Conservation (phyloP, 768 basidiomycete species). For the Lentinula raphanica region DNA sequence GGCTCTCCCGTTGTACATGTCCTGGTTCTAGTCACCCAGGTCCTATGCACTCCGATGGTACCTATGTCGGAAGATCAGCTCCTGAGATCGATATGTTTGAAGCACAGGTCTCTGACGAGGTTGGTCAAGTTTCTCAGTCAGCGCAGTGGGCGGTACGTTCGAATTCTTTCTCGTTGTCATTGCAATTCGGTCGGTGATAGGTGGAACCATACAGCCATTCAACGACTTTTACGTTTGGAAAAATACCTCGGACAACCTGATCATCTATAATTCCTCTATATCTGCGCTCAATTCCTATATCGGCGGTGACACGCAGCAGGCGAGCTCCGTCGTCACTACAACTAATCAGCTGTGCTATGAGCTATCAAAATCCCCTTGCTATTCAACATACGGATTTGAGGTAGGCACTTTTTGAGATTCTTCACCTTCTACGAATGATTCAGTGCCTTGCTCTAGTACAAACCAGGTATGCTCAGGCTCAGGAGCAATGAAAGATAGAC, state of each 20-base stretch:
- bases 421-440: neutral
- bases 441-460: slow-evolving; percentile 26
- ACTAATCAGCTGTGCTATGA: slow-evolving; percentile 74
- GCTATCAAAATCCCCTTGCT: slow-evolving; percentile 48
- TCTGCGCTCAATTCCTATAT: slow-evolving; percentile 57
- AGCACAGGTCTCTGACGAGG: slow-evolving; percentile 53
- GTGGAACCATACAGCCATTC: slow-evolving; percentile 50
- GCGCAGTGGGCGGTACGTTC: slow-evolving; percentile 71
- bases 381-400: slow-evolving; percentile 78
- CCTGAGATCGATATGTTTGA: slow-evolving; percentile 93
- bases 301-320: slow-evolving; percentile 72
- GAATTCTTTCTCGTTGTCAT: neutral
- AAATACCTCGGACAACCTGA: slow-evolving; percentile 54
- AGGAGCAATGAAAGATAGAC: neutral
- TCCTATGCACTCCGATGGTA: slow-evolving; percentile 66
- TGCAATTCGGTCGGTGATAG: neutral
- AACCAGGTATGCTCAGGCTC: slow-evolving; percentile 26
- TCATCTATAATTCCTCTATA: slow-evolving; percentile 50
- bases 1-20: slow-evolving; percentile 85
- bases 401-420: slow-evolving; percentile 21
- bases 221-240: slow-evolving; percentile 66
- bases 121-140: slow-evolving; percentile 72
- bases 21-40: slow-evolving; percentile 78
- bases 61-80: slow-evolving; percentile 75
- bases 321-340: slow-evolving; percentile 64